A percentile compares a stretch with the other conserved stretches of the same genome.
Conservation (phyloP, 1,284 basidiomycete genomes). For the Stygiomarasmius scandens region DNA sequence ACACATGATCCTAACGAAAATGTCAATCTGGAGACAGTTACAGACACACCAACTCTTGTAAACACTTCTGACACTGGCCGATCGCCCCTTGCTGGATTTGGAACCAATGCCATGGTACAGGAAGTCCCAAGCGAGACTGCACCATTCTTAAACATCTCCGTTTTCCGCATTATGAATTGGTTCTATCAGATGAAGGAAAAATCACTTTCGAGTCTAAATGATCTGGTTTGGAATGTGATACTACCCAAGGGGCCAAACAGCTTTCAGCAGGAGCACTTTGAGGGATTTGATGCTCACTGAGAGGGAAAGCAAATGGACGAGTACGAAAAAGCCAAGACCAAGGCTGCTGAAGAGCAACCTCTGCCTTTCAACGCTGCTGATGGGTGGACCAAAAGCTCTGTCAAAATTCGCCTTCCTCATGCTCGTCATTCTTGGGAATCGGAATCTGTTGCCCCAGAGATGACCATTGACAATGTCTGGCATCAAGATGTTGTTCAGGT, state of each 20-base stretch:
- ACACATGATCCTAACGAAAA: neutral
- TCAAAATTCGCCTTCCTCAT: slow-evolving; percentile 1
- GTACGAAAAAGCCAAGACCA: neutral
- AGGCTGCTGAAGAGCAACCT: neutral
- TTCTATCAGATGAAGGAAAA: neutral
- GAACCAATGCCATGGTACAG: neutral
- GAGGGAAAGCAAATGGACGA: slow-evolving; percentile 1
- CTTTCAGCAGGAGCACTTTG: slow-evolving; percentile 2
- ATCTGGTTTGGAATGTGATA: slow-evolving; percentile 6
- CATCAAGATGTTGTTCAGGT: slow-evolving; percentile 1
- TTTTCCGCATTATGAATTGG: slow-evolving; percentile 7
- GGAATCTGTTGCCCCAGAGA: neutral
- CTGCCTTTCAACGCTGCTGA: slow-evolving; percentile 2
- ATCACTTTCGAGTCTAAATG: slow-evolving; percentile 2
- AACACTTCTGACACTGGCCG: neutral
- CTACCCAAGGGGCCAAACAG: slow-evolving; percentile 14
- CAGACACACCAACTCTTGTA: neutral
- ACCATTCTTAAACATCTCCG: slow-evolving; percentile 1
- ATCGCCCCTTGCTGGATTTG: neutral
- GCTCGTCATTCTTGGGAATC: neutral
- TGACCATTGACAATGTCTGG: neutral
- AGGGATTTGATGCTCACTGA: neutral
- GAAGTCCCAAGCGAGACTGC: too few relatives aligned
- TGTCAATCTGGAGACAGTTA: neutral
- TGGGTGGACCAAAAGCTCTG: neutral